Evolutionary conservation across 148 eudicot species (phyloP), one percentile per base, ranked within the genome.

Genomic region (Pharnaceum exiguum): DNA sequence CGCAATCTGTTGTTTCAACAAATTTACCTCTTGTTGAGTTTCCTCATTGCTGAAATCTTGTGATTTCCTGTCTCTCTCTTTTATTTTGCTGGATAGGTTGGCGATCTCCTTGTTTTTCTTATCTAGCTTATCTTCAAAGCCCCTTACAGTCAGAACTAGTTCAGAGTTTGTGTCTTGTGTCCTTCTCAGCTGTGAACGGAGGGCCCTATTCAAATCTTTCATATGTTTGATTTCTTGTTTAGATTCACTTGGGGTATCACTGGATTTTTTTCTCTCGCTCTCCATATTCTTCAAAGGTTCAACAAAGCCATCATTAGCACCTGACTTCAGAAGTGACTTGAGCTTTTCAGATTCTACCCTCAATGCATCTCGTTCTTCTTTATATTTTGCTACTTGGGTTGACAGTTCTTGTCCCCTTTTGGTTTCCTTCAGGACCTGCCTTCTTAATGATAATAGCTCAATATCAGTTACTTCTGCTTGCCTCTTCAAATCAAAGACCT

Each of bases 141-240:
- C 99, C 70, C 80, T 84, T 63, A 85, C 73, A 39, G 69, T 77
- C 6, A 85, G 71, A 69, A 86, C 72, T 57, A 85, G 51, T 73
- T 93, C 96, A 2, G 89, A 89, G 64, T 93, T 89, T 31, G 96
- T 81, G 57, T 88, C 98, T 77, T 93, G 95, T 30, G 91, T 77
- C 74, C 79, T 85, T 52, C 83, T 81, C 25, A 93, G 67, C 49
- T 77, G 82, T 54, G 69, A 60, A 49, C 72, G 76, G 44, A 85
- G 67, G 42, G 72, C 71, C 59, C 59, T 75, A 60, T 78, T 83
- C 30, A 69, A 38, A 15, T 70, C 75, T 59, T 85, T 86, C 33
- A 76, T 75, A 32, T 78, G 82, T 19, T 68, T 68, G 46, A 83
- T 68, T 49, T 77, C 79, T 67, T 73, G 71, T 69, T 55, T 71